A percentile compares a stretch with the other conserved stretches of the same genome.
These are phyloP conservation scores for Rutstroemia sp. DNA, from an alignment of 2,329 filamentous ascomycete species.

Conservation along the genomic window DNA sequence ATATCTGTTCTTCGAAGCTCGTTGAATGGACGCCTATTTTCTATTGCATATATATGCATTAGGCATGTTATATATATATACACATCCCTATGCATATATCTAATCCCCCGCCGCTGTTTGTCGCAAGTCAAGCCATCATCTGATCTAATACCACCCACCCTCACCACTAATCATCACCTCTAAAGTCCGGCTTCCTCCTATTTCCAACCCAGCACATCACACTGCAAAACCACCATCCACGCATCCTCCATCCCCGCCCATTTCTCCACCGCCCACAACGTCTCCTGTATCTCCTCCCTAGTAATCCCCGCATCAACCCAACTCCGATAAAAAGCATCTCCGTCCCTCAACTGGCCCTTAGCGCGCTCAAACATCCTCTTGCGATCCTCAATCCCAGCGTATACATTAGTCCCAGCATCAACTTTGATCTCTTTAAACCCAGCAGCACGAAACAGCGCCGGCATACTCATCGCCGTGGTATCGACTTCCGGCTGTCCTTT, in stretches of 20 bases:
- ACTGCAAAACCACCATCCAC: slow-evolving; percentile 32
- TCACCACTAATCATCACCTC: too few relatives aligned
- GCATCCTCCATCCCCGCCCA: slow-evolving; percentile 34
- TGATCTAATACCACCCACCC: too few relatives aligned
- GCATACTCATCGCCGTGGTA: slow-evolving; percentile 23
- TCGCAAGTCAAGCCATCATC: too few relatives aligned
- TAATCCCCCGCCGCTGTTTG: too few relatives aligned
- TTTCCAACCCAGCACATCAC: slow-evolving; percentile 36
- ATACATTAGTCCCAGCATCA: slow-evolving; percentile 28
- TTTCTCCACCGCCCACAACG: slow-evolving; percentile 23
- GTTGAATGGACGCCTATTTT: too few relatives aligned
- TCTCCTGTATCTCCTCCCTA: slow-evolving; percentile 31
- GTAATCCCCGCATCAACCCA: slow-evolving; percentile 33
- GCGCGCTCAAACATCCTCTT: slow-evolving; percentile 26
- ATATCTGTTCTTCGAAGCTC: too few relatives aligned
- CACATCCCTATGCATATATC: too few relatives aligned
- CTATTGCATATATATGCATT: too few relatives aligned
- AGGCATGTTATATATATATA: too few relatives aligned
- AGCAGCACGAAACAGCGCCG: slow-evolving; percentile 27
- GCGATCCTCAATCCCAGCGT: slow-evolving; percentile 23
- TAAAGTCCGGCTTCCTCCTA: slow-evolving; percentile 7
- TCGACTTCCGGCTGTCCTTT: slow-evolving; percentile 18
- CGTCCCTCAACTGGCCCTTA: slow-evolving; percentile 24
- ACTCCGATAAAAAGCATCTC: slow-evolving; percentile 30
- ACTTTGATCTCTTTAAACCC: slow-evolving; percentile 30